A percentile compares a stretch with the other conserved stretches of the same genome.
Evolutionary conservation across 495 filamentous ascomycete genomes (phyloP).

Genomic region (Chaetomium tenue): DNA sequence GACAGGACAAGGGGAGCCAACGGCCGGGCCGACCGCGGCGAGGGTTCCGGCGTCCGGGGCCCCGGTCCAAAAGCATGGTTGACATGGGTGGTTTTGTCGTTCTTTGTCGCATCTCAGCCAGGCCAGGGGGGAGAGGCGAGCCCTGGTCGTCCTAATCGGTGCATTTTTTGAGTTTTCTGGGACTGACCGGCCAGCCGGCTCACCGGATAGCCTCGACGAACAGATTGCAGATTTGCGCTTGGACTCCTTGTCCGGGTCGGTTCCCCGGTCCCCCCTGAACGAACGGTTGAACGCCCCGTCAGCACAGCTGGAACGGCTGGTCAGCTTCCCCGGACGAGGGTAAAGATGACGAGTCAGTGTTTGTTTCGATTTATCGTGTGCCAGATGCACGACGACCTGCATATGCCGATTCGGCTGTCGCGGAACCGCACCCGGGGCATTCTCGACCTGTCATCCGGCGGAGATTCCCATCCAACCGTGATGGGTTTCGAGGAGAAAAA

Average conservation of each 20-base stretch:
- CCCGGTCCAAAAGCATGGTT: neutral
- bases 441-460: neutral
- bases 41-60: neutral
- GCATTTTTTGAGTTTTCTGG: too few species aligned
- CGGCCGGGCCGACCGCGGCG: neutral
- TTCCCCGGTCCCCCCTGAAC: neutral
- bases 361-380: neutral
- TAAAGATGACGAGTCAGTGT: constrained; percentile 2
- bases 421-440: neutral
- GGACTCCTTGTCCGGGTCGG: neutral
- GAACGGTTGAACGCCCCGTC: neutral
- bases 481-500: neutral
- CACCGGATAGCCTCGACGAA: neutral
- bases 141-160: too few species aligned
- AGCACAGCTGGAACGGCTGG: neutral
- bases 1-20: neutral
- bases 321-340: neutral
- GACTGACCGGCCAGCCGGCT: too few species aligned
- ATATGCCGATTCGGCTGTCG: constrained; percentile 1
- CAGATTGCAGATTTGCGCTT: neutral
- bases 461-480: neutral
- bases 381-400: constrained; percentile 1
- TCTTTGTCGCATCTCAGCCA: too few species aligned
- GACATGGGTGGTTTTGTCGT: neutral
- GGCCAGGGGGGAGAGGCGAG: too few species aligned